Evolutionary conservation across 495 filamentous ascomycete species (phyloP), one percentile per base, ranked within the genome.

Genomic region (Lophiostoma macrostomum): DNA sequence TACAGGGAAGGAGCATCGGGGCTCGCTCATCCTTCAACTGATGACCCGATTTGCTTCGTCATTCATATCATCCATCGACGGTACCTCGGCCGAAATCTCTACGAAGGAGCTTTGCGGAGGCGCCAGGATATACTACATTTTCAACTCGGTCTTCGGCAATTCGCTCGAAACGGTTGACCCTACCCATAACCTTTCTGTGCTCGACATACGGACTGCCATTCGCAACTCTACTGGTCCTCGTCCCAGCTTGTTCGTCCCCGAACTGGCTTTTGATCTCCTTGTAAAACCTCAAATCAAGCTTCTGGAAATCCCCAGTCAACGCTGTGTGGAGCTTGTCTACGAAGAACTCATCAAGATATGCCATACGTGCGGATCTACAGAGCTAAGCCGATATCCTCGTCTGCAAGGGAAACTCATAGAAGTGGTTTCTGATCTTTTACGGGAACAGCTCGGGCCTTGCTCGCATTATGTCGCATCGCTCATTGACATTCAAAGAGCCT

Each of bases 281-380:
- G 94, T 99, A 18, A 99, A 97, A 71, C 93, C 93, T 4, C 93
- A 99, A 68, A 99, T 99, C 67, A 95, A 96, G 69, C 79, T 99
- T 34, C 76, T 99, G 3, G 94, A 97, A 68, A 79, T 88, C n/a
- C 93, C 93, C 6, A 91, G 88, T 58, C 94, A 99, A 64, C 80
- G 93, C 57, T 99, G 93, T 63, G 93, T 99, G 23, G 94, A 99
- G 69, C 76, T 97, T 16, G 93, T 99, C 0, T 99, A 99, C 66
- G 93, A 99, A 67, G 93, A 99, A 67, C 79, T 99, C 8, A 99
- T 99, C 71, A 99, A 99, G 69, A 96, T 99, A 48, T 94, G 93
- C 68, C 93, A 99, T 68, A 99, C 93, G 1, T 99, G 93, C 73
- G 94, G 94, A 38, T 96, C 89, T 3, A 91, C 86, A 20, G 93